Conservation (phyloP, 78 protist genomes). For the Blattamonas nauphoetae region DNA sequence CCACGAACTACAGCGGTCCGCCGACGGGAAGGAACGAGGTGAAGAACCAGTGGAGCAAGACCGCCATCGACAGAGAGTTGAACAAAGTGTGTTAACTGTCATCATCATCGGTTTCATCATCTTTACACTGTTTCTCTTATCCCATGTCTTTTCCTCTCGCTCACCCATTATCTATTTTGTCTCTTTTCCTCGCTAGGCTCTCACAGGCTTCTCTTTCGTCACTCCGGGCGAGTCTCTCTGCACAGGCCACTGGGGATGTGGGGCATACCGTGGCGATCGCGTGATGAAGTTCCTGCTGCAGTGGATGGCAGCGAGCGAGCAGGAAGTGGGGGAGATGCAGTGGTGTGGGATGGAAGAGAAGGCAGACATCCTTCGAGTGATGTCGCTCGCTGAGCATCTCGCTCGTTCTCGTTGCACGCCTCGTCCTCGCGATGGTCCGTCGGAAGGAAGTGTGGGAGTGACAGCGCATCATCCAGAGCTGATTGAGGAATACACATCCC, state of each 20-base stretch:
- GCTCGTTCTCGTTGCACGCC: no score
- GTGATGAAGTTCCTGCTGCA: neutral
- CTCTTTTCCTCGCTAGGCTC: neutral
- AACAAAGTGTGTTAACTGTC: neutral
- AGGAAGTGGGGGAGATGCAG: neutral
- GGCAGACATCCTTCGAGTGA: no score
- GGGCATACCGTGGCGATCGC: neutral
- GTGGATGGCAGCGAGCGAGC: neutral
- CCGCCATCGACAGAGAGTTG: neutral
- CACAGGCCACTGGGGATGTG: conserved; percentile 13
- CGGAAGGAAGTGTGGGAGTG: no score
- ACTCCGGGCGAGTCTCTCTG: neutral
- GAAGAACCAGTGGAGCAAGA: neutral
- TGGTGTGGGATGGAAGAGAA: neutral
- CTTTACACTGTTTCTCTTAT: neutral
- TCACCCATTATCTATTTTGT: no score
- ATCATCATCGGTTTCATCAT: neutral
- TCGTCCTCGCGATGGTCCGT: no score
- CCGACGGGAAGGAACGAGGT: neutral
- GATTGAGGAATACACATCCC: no score
- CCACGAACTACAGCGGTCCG: neutral
- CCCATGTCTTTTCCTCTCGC: neutral
- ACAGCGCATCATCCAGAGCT: no score
- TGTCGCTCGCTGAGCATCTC: no score
- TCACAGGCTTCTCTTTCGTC: neutral